Percentiles rank a stretch among this genome's conserved stretches.
Evolutionary conservation across 331 rosid genomes (phyloP).

Genomic region (Stylosanthes scabra): DNA sequence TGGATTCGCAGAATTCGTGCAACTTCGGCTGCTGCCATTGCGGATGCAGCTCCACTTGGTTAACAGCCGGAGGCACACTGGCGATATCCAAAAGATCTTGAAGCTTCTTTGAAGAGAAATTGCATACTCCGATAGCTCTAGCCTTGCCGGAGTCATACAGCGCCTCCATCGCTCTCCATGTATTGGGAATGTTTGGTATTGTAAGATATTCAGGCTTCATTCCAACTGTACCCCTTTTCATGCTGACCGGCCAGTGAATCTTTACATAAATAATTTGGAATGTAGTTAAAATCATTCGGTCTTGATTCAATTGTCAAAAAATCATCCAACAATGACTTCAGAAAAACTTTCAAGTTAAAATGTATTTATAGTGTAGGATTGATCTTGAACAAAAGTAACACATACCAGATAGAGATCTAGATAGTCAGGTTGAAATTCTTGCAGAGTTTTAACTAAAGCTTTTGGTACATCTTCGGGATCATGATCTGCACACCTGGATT

Average conservation of each 20-base stretch:
- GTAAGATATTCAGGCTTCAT: slow-evolving; percentile 49
- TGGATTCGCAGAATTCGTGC: slow-evolving; percentile 62
- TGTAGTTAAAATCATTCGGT: too few relatives aligned
- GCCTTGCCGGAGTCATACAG: slow-evolving; percentile 70
- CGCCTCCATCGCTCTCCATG: slow-evolving; percentile 86
- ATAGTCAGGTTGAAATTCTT: slow-evolving; percentile 75
- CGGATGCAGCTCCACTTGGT: slow-evolving; percentile 77
- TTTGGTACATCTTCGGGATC: slow-evolving; percentile 74
- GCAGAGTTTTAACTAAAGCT: slow-evolving; percentile 62
- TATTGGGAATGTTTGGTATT: slow-evolving; percentile 54
- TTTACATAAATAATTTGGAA: too few relatives aligned
- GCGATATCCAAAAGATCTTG: slow-evolving; percentile 61
- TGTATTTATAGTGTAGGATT: too few relatives aligned
- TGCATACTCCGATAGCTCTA: slow-evolving; percentile 81
- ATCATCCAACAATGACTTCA: too few relatives aligned
- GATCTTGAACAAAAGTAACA: neutral
- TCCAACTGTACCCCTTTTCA: slow-evolving; percentile 55
- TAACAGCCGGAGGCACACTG: slow-evolving; percentile 71
- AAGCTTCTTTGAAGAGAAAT: slow-evolving; percentile 82
- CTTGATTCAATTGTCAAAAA: too few relatives aligned
- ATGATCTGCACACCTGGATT: slow-evolving; percentile 68
- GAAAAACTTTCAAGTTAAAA: too few relatives aligned
- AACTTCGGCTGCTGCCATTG: slow-evolving; percentile 68
- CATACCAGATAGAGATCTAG: slow-evolving; percentile 74
- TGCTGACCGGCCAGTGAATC: slow-evolving; percentile 81